A percentile compares a stretch with the other conserved stretches of the same genome.
Evolutionary conservation across 768 basidiomycete species (phyloP).

Genomic region (Tulasnella sp.): DNA sequence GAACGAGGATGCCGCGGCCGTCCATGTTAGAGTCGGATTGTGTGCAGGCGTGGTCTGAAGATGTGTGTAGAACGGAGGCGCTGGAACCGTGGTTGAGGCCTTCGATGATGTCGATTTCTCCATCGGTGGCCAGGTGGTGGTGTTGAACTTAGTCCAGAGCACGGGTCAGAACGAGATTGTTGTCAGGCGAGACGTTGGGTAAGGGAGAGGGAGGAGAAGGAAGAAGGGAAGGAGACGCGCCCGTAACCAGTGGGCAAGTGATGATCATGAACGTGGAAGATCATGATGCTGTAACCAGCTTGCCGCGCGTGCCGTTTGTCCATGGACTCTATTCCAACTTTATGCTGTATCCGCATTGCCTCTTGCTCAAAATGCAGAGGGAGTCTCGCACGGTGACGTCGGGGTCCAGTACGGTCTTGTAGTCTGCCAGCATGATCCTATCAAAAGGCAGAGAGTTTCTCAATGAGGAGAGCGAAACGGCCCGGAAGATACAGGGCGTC

Average conservation of each 20-base stretch:
- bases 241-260: conserved; percentile 54
- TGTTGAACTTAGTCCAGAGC: conserved; percentile 25
- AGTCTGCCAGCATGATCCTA: conserved; percentile 51
- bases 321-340: too few species aligned
- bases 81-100: conserved; percentile 30
- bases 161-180: conserved; percentile 52
- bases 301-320: too few species aligned
- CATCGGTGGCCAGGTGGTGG: conserved; percentile 43
- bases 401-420: conserved; percentile 45
- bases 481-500: conserved; percentile 31
- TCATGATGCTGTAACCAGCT: too few species aligned
- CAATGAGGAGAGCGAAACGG: too few species aligned
- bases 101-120: conserved; percentile 39
- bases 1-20: not conserved
- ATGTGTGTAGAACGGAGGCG: conserved; percentile 19
- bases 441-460: not conserved
- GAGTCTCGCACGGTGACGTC: conserved; percentile 55
- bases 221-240: not conserved
- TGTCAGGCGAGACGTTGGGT: not conserved
- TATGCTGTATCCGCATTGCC: conserved; percentile 47
- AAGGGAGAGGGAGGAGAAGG: not conserved
- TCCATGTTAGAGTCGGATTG: conserved; percentile 30
- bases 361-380: conserved; percentile 53
- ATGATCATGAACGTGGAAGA: conserved; percentile 45
- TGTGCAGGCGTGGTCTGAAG: conserved; percentile 53